phyloP scores from a whole-genome alignment of 208 protist species.

The Leishmania braziliensis region DNA sequence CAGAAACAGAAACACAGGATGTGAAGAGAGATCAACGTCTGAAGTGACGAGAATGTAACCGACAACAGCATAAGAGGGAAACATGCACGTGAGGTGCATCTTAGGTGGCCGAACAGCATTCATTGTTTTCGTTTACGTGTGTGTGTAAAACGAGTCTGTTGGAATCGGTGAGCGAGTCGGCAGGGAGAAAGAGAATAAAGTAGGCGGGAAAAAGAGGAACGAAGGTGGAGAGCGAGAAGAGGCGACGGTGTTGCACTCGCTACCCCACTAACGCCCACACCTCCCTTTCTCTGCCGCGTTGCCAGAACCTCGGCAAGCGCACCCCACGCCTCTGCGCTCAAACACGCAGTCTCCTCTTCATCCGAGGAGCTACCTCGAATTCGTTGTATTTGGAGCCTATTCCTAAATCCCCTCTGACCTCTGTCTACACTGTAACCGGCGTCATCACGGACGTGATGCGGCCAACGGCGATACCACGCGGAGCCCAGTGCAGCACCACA shows the following conservation, averaged over 20 bases:
- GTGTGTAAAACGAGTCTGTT: neutral
- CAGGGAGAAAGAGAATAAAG: neutral
- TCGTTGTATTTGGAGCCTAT: neutral
- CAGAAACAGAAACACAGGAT: neutral
- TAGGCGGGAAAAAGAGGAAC: neutral
- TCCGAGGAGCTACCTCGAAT: neutral
- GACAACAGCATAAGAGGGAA: neutral
- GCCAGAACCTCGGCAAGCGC: neutral
- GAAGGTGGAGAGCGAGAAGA: neutral
- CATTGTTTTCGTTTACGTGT: neutral
- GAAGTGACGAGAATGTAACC: neutral
- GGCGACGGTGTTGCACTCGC: neutral
- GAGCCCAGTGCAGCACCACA: conserved; percentile 77
- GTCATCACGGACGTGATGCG: conserved; percentile 22
- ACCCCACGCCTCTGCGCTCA: too few relatives aligned
- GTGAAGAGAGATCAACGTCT: neutral
- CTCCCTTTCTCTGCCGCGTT: neutral
- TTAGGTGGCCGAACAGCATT: neutral
- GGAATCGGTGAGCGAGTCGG: neutral
- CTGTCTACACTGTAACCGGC: neutral
- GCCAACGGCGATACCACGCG: conserved; percentile 73
- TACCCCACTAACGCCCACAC: neutral
- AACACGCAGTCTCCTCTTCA: neutral
- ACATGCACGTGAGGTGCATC: neutral
- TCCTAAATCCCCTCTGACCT: neutral